These are phyloP conservation scores for Brassica rapa DNA, from an alignment of 345 rosid species.

Conservation along the genomic window DNA sequence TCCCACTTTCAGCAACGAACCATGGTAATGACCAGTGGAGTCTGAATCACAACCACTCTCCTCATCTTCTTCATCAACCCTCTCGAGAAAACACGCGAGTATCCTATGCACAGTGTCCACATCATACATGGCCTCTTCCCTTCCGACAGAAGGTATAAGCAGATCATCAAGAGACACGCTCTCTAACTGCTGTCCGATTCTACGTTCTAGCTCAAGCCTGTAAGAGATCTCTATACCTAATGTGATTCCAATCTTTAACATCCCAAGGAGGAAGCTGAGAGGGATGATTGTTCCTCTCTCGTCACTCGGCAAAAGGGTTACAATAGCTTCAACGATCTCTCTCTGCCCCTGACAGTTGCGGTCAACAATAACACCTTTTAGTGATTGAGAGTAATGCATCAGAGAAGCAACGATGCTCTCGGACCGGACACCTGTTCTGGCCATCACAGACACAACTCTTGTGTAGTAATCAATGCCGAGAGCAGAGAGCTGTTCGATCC, in stretches of 20 bases:
- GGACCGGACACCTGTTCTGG: constrained; percentile 53
- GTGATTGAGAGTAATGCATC: constrained; percentile 75
- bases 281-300: constrained; percentile 50
- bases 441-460: constrained; percentile 64
- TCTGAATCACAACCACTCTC: constrained; percentile 32
- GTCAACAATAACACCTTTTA: constrained; percentile 48
- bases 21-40: constrained; percentile 50
- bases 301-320: constrained; percentile 59
- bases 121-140: constrained; percentile 71
- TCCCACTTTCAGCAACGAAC: constrained; percentile 77
- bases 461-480: constrained; percentile 60
- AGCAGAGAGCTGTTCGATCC: constrained; percentile 76
- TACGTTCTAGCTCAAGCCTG: constrained; percentile 69
- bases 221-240: constrained; percentile 52
- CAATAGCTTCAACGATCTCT: constrained; percentile 62
- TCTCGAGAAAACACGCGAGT: constrained; percentile 62
- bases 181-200: constrained; percentile 65
- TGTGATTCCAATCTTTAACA: constrained; percentile 65
- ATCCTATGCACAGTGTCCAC: constrained; percentile 74
- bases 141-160: constrained; percentile 69
- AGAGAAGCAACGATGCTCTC: constrained; percentile 64
- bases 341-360: constrained; percentile 62
- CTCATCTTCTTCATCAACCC: constrained; percentile 63
- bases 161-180: constrained; percentile 71
- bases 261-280: constrained; percentile 73